Conservation (phyloP, 1,284 basidiomycete species). For the Phlebopus sp. region DNA sequence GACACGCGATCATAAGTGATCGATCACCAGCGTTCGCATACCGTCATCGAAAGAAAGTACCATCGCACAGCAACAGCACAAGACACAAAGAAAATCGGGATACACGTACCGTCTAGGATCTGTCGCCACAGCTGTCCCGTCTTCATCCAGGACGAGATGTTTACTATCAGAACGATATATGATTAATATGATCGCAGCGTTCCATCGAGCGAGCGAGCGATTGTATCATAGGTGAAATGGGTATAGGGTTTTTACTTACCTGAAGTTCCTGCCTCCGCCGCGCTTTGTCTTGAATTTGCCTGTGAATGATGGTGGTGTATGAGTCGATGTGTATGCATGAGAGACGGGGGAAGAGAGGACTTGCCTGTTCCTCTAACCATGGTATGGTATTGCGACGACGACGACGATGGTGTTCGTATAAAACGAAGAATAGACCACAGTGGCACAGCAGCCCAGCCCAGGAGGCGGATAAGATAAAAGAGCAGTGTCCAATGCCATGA, state of each 20-base stretch:
- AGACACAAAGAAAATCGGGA: conserved; percentile 5
- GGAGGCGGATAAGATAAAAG: conserved; percentile 15
- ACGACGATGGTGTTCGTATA: background rate
- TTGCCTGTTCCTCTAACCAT: conserved; percentile 62
- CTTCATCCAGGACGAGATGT: conserved; percentile 55
- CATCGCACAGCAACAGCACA: background rate
- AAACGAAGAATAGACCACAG: background rate
- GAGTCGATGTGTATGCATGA: background rate
- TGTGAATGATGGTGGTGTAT: conserved; percentile 24
- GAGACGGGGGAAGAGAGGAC: conserved; percentile 1
- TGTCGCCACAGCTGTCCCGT: conserved; percentile 57
- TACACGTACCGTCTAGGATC: conserved; percentile 44
- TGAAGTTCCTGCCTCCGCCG: conserved; percentile 82
- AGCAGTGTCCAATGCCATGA: too few relatives aligned
- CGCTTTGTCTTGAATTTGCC: conserved; percentile 85
- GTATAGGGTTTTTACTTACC: conserved; percentile 35
- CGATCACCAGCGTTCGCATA: too few relatives aligned
- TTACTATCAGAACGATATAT: conserved; percentile 40
- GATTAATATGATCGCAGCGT: too few relatives aligned
- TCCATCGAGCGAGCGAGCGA: too few relatives aligned
- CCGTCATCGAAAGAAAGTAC: too few relatives aligned
- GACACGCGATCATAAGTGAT: too few relatives aligned
- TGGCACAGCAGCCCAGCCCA: background rate
- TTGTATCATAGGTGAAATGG: too few relatives aligned
- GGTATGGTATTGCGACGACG: background rate